Base-by-base conservation (phyloP, 1,284 basidiomycete species). In the Ustilago crameri region DNA sequence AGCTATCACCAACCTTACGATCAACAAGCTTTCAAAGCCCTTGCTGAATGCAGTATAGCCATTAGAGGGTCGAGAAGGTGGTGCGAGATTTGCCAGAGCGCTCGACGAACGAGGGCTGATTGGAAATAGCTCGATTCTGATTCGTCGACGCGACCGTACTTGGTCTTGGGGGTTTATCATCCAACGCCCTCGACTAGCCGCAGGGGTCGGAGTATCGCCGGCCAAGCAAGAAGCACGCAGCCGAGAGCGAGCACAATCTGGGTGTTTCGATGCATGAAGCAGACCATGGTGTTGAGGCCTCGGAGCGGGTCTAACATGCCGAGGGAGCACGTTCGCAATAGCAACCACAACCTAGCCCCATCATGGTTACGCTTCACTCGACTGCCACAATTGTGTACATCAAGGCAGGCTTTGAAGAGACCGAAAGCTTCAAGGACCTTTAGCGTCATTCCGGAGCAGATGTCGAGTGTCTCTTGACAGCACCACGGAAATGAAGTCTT, bases 81-180 rank as follows among this genome's bases (percentile, higher is more conserved):
- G n/a, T n/a, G n/a, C n/a, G n/a, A n/a, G n/a, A n/a, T n/a, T n/a
- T n/a, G n/a, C n/a, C n/a, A n/a, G n/a, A n/a, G n/a, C n/a, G n/a
- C n/a, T n/a, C n/a, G n/a, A n/a, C 32, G 22, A 43, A 4, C 30
- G 30, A 37, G 35, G 49, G 26, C 17, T 37, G 58, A n/a, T 67
- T 67, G 53, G 58, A 54, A 67, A 61, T 67, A 61, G 64, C 58
- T 46, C 64, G 64, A 49, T 37, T 61, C 58, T 67, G 64, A 67
- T 67, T 67, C 53, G 64, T 35, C 46, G 42, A 52, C 44, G 45
- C 44, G 30, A 30, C 30, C 5, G 3, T 17, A 23, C 12, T 9
- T 23, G 18, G 9, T 15, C 35, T 9, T 5, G n/a, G 14, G 35
- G 17, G 14, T 22, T 5, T 12, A 9, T 18, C 9, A 9, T 18